Evolutionary conservation across 1,139 yeast species (phyloP), one percentile per base, ranked within the genome.

Genomic region (Hemisphaericaspora lyxosophila): DNA sequence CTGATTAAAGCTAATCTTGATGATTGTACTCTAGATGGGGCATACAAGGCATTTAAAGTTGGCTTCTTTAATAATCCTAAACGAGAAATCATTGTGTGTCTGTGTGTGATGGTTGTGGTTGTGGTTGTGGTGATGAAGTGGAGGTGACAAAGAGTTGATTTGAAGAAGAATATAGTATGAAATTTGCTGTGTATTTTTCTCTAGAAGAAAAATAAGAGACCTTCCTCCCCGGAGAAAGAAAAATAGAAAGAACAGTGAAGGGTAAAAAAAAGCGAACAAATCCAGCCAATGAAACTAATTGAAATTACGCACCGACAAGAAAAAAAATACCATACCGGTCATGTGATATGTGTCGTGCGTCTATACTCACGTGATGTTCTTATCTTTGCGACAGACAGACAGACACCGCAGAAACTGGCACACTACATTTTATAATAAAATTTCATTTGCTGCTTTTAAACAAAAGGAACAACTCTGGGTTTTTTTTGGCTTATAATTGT

Each of bases 1-100:
- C 81, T 70, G 35, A 31, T 28, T 14, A 39, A 33, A 19, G 37
- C 25, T 27, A 36, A 31, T 28, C 31, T 36, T 12, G 35, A 20
- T 16, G 39, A 14, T 31, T 31, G 32, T 17, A 30, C 27, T 30
- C 23, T 37, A 26, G 35, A 18, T 22, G 34, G 18, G 22, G 34
- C 25, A 25, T 23, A 15, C 14, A 33, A 13, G 23, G 28, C 23
- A 18, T 31, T 30, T 8, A 35, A 18, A 15, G 43, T 33, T 30
- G 45, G 47, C 31, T 32, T 44, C 33, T 34, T 44, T 29, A 47
- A 38, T 37, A 48, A 48, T 28, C 53, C 50, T 38, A 48, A 38
- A 38, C 53, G 50, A 25, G 51, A 44, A 36, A 48, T 40, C 51
- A 49, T 47, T 7, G 23, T 40, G 31, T 9, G 15, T 35, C 13